Base-by-base conservation (phyloP, 139 green algal species). In the Chlorella sorokiniana region DNA sequence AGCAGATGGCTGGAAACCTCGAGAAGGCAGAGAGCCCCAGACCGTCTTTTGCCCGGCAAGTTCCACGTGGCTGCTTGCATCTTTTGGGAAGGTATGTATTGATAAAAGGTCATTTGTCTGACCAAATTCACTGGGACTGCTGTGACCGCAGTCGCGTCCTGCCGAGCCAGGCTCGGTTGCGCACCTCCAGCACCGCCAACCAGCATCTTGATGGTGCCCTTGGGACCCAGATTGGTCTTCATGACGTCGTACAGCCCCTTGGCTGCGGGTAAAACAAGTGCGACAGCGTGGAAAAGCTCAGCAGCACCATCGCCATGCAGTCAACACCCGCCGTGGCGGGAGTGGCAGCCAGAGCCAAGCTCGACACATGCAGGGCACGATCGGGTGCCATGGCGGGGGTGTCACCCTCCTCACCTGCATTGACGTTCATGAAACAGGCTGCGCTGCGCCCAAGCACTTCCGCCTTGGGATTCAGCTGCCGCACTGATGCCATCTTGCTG, bases 191-290 rank as follows among this genome's bases (percentile, higher is more conserved):
- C 92, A 62, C 95, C 95, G 31, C 91, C 92, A 5, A 98, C 95
- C 29, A 98, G 90, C 97, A 99, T 99, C 88, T 99, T 99, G 83
- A 99, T 98, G n/a, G 97, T 99, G 31, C 97, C 97, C 70, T 96
- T 97, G 20, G 97, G 97, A 0, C 97, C 85, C 16, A 99, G 90
- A 84, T 99, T 99, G 40, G 92, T 98, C 79, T 95, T 96, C 93
- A 99, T 97, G 1, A 99, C 97, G 63, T 99, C 97, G 72, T 97
- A 91, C 68, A 99, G 89, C 1, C 97, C 97, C 82, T 99, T 99
- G 38, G 96, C 94, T 38, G 73, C 73, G 8, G n/a, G 61, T 29
- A 40, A 38, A 9, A 3, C 1, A 45, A 1, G 68, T 9, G 8
- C 1, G 45, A 33, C 0, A 31, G 44, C 1, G n/a, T 18, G 42